Base-by-base conservation (phyloP, 257 asterid species). In the Gentiana macrophylla region DNA sequence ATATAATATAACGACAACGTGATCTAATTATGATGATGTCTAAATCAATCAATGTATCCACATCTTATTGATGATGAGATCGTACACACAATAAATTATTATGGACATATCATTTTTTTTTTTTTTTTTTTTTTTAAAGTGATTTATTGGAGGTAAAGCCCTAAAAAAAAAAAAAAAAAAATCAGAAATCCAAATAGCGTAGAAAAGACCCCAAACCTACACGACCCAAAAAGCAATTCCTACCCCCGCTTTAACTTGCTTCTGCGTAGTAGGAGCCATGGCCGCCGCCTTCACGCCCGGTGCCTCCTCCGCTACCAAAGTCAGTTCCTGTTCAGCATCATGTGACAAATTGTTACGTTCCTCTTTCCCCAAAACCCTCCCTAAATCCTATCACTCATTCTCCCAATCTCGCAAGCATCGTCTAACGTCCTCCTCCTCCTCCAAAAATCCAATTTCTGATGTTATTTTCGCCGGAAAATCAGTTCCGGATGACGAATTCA, bases 381-480 rank as follows among this genome's bases (percentile, higher is more conserved):
- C 50, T 36, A 70, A 70, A 59, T 66, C 74, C 49, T 62, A 6
- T 47, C 64, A 56, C 58, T 34, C 56, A 24, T 32, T 37, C 24
- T 13, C 63, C 61, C 75, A 7, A 15, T 55, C 56, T 66, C 72
- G 57, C n/a, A 65, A 77, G 12, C 58, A 73, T 56, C 75, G 36
- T 64, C 4, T 47, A n/a, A 36, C 60, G 12, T 48, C 59, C 11
- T 7, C 54, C 12, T 45, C 74, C 34, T 32, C 64, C 13, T 67
- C 93, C 12, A 73, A 73, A 36, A 78, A 83, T 35, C 89, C 94
- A 6, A 69, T 78, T 34, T 66, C 83, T 15, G 83, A 81, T 50
- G 45, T 73, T 37, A 7, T 70, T 51, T 64, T 79, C 6, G 57
- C 67, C 55, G 34, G 60, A 43, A 57, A 50, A 35, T 8, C 56